phyloP scores from a whole-genome alignment of 805 yeast species.

The Spathaspora sp. region DNA sequence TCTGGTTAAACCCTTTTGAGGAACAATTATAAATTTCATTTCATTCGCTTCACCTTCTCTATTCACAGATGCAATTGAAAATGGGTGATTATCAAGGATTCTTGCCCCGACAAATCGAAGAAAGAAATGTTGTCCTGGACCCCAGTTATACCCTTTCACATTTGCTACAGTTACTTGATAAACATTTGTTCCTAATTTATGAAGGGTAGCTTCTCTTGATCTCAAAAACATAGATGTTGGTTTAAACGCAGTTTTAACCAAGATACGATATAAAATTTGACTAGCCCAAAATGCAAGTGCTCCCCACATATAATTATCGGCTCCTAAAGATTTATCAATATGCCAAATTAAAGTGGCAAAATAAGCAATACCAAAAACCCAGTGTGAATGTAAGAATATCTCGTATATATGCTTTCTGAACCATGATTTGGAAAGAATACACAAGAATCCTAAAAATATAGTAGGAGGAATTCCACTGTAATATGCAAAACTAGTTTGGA shows the following conservation, averaged over 20 bases:
- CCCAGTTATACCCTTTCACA: conserved; percentile 39
- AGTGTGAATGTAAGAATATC: conserved; percentile 48
- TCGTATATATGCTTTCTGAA: conserved; percentile 44
- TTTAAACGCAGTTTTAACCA: conserved; percentile 43
- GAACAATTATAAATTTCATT: conserved; percentile 43
- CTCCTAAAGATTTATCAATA: conserved; percentile 26
- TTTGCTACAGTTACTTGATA: conserved; percentile 34
- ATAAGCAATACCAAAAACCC: conserved; percentile 50
- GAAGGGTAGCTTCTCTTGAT: conserved; percentile 31
- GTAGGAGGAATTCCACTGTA: conserved; percentile 47
- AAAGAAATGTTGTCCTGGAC: conserved; percentile 54
- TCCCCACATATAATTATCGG: conserved; percentile 45
- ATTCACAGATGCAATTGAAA: conserved; percentile 42
- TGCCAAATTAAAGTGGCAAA: conserved; percentile 47
- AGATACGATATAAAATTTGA: conserved; percentile 45
- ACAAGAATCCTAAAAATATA: conserved; percentile 40
- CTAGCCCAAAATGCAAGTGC: conserved; percentile 50
- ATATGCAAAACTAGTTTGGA: conserved; percentile 17
- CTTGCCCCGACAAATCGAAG: conserved; percentile 43
- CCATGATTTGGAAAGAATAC: conserved; percentile 38
- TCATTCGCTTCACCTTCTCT: conserved; percentile 15
- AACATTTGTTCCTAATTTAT: conserved; percentile 20
- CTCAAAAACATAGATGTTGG: conserved; percentile 40
- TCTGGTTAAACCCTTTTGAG: conserved; percentile 46
- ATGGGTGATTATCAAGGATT: conserved; percentile 54